Base-by-base conservation (phyloP, 1,284 basidiomycete species). In the Leucoagaricus sp. region DNA sequence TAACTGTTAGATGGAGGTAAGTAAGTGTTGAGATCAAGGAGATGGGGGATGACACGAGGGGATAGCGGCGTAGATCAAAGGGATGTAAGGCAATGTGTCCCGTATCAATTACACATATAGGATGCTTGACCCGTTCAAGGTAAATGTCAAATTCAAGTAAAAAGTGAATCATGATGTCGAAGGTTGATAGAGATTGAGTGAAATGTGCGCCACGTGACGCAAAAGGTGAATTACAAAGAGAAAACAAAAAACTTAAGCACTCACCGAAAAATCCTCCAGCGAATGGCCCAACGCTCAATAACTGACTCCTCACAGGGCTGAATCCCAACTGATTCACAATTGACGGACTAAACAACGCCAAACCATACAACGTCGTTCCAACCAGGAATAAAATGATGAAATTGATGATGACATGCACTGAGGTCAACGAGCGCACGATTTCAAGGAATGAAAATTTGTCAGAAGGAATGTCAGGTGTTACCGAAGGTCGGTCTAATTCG, bases 241-340 rank as follows among this genome's bases (percentile, higher is more conserved):
- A n/a, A 36, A 21, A 31, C 10, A 10, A 5, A n/a, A 28, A 51
- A 46, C 13, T 2, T n/a, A 7, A 12, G 19, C 4, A 61, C 68
- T 38, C 51, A 74, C 72, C 59, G 44, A 68, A 54, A 55, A 72
- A 74, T 10, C 65, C 66, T 25, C 61, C 65, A n/a, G 66, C 72
- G 50, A 69, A 72, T 2, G 72, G 72, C 3, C 68, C 68, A 4
- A 72, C 72, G 48, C 69, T 71, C 28, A 74, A 62, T 9, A 74
- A 56, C 56, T 74, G 72, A 9, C 69, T 67, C 28, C 60, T 56
- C 10, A 62, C 64, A 13, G 67, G 54, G 38, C 61, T 67, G 60
- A 73, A 80, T 0, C 78, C 77, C 15, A 80, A 64, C 19, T 72
- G 71, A 13, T 70, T 67, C 38, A 81, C 78, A 60, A 81, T 78